Evolutionary conservation across 2,329 filamentous ascomycete species (phyloP).

Genomic region (Neurospora crassa): DNA sequence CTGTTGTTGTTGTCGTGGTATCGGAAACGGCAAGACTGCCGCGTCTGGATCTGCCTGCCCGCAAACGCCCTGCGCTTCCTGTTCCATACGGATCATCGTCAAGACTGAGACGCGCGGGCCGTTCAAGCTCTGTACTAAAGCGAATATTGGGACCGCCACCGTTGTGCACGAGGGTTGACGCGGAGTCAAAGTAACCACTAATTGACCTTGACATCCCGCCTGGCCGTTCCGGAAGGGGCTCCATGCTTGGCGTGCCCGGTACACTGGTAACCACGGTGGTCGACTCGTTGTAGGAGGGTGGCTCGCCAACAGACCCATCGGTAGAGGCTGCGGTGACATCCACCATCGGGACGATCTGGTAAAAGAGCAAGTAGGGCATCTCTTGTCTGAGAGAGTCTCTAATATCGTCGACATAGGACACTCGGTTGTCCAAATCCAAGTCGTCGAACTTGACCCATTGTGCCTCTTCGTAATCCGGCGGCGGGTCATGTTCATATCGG

Average conservation of each 20-base stretch:
- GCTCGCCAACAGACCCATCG: slow-evolving; percentile 37
- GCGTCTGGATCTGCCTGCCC: slow-evolving; percentile 26
- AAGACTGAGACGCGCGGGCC: slow-evolving; percentile 37
- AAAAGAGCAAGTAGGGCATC: slow-evolving; percentile 90
- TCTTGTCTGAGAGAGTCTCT: slow-evolving; percentile 71
- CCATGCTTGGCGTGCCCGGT: slow-evolving; percentile 21
- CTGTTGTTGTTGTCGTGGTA: slow-evolving; percentile 28
- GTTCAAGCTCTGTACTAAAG: slow-evolving; percentile 46
- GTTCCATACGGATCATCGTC: slow-evolving; percentile 27
- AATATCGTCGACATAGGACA: slow-evolving; percentile 68
- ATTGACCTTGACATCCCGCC: slow-evolving; percentile 25
- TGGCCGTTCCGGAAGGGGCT: slow-evolving; percentile 13
- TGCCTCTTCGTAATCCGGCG: slow-evolving; percentile 58
- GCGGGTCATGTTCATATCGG: slow-evolving; percentile 43
- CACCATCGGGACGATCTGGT: slow-evolving; percentile 82
- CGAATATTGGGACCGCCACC: slow-evolving; percentile 37
- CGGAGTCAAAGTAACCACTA: slow-evolving; percentile 37
- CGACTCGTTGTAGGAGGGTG: slow-evolving; percentile 50
- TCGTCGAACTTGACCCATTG: slow-evolving; percentile 94
- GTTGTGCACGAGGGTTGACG: slow-evolving; percentile 25
- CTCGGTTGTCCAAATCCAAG: slow-evolving; percentile 55
- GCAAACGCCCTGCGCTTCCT: background rate
- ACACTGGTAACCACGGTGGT: slow-evolving; percentile 30
- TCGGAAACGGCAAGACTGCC: slow-evolving; percentile 43
- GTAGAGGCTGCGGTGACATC: slow-evolving; percentile 48